Base-by-base conservation (phyloP, 139 green algal genomes). In the Picochlorum sp. region DNA sequence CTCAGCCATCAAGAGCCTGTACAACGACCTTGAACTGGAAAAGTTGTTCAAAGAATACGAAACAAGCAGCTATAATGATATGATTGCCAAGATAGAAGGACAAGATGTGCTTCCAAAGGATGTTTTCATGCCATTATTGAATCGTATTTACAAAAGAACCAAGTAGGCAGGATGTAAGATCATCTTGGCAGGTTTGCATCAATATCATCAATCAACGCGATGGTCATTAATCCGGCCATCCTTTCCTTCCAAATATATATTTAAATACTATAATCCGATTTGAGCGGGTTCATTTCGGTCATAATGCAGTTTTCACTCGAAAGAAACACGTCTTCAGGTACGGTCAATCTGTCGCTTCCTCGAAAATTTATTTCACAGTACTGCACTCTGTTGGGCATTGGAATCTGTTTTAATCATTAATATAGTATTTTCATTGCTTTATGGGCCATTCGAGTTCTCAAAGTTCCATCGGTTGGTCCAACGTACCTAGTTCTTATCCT, bases 111-210 rank as follows among this genome's bases (percentile, higher is more conserved):
- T 97, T 64, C 91, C 92, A 21, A 65, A 81, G 52, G 76, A 62
- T 2, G 83, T 97, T 2, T 97, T 96, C 79, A 86, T 75, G 32
- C 71, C 67, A 21, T 75, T 98, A 61, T 77, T 98, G 15, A 75
- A 70, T 20, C 97, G 97, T 68, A 98, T 98, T 57, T 98, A 96
- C 84, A 97, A 96, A 78, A 79, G 92, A 16, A 70, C 81, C 7
- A 98, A 98, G 78, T 98, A 64, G 14, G 16, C 41, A 20, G 18
- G 23, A 32, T 28, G 10, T 54, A 24, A 21, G 16, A 20, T 54
- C 47, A 54, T 18, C 15, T 10, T 54, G n/a, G 6, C 8, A 21
- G n/a, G n/a, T 54, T 54, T 21, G 16, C n/a, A 21, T 26, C 47
- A 54, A 54, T 54, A 20, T 21, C 16, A 54, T 21, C 47, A 54